Conservation (phyloP, 2,329 filamentous ascomycete genomes). For the Leptoxyphium fumago region DNA sequence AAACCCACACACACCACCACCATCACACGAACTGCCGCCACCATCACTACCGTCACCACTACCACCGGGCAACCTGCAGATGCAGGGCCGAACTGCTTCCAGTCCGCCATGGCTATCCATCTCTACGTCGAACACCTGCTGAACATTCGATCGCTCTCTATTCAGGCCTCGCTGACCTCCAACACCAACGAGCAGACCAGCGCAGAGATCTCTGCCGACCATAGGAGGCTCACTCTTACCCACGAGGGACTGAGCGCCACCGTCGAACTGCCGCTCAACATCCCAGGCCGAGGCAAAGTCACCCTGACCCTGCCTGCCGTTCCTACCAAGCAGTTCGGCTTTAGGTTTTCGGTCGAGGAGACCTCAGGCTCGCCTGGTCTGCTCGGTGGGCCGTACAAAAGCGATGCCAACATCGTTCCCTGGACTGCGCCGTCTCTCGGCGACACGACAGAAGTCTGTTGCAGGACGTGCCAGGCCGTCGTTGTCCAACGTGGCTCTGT, state of each 20-base stretch:
- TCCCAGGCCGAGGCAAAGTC: constrained; percentile 28
- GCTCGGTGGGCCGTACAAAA: constrained; percentile 3
- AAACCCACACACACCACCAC: too few species aligned
- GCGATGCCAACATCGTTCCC: constrained; percentile 25
- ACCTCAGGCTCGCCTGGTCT: constrained; percentile 6
- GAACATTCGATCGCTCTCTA: constrained; percentile 44
- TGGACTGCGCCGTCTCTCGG: constrained; percentile 28
- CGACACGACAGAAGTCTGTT: constrained; percentile 12
- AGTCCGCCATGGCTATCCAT: constrained; percentile 16
- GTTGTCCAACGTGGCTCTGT: constrained; percentile 22
- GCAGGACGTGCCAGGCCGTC: constrained; percentile 13
- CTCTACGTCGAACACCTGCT: constrained; percentile 47
- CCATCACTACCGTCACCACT: too few species aligned
- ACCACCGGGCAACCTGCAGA: too few species aligned
- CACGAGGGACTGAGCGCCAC: constrained; percentile 31
- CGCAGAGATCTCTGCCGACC: constrained; percentile 30
- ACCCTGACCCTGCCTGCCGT: constrained; percentile 36
- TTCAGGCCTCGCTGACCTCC: constrained; percentile 38
- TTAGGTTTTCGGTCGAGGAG: constrained; percentile 39
- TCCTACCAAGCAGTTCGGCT: constrained; percentile 35
- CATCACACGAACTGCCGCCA: too few species aligned
- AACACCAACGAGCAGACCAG: constrained; percentile 28
- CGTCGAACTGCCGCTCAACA: constrained; percentile 32
- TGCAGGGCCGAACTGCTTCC: too few species aligned
- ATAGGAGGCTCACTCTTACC: constrained; percentile 27